A percentile compares a stretch with the other conserved stretches of the same genome.
Conservation (phyloP, 2,329 filamentous ascomycete genomes). For the Pyrenophora seminiperda region DNA sequence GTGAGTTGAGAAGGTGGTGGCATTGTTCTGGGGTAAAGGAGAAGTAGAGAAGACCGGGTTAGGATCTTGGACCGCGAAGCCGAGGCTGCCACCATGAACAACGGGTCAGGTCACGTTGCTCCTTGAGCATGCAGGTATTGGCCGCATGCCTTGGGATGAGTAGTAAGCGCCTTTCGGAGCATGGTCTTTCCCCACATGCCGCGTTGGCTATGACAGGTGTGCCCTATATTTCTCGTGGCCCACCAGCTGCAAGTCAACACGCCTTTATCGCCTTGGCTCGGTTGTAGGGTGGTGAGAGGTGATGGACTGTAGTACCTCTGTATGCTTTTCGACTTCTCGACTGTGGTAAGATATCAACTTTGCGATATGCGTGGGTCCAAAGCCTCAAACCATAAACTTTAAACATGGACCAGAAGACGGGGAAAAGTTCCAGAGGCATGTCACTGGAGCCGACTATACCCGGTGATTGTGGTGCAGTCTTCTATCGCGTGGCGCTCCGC, state of each 20-base stretch:
- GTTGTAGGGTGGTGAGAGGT: no score
- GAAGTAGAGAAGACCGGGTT: neutral
- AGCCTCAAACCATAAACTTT: constrained; percentile 31
- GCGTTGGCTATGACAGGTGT: no score
- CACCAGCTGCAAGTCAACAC: no score
- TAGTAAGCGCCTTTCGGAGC: neutral
- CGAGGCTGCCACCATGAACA: neutral
- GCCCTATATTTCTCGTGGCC: no score
- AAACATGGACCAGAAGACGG: constrained; percentile 22
- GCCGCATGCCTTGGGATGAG: neutral
- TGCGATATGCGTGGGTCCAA: constrained; percentile 15
- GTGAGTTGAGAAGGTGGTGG: neutral
- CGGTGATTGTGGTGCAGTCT: constrained; percentile 4
- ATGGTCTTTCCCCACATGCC: no score
- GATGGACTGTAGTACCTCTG: neutral
- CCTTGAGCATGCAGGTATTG: no score
- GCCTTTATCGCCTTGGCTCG: no score
- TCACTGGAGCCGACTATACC: constrained; percentile 1
- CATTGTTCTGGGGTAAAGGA: neutral
- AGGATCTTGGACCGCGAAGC: constrained; percentile 3
- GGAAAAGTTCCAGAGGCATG: constrained; percentile 18
- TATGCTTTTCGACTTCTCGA: neutral
- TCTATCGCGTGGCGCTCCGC: no score
- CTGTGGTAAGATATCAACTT: neutral
- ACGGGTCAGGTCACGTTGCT: no score